Percentiles rank a stretch among this genome's conserved stretches.
Evolutionary conservation across 2,329 filamentous ascomycete species (phyloP).

Genomic region (Pseudocercospora macadamiae): DNA sequence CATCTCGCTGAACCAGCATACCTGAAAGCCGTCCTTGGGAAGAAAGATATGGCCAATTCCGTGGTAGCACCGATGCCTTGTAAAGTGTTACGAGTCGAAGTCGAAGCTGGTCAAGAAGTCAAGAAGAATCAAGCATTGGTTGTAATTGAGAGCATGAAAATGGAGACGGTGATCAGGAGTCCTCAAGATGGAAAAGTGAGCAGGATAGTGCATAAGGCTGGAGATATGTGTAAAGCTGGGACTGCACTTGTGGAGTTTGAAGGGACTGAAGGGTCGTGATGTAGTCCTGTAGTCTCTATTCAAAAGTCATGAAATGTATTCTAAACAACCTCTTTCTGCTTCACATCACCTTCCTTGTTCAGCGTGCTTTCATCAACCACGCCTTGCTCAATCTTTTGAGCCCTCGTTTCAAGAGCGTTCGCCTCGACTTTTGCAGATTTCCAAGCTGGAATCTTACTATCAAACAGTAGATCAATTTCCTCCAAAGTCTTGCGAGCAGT

Average conservation of each 20-base stretch:
- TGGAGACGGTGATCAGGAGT: constrained; percentile 59
- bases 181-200: constrained; percentile 52
- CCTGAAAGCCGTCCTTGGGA: constrained; percentile 84
- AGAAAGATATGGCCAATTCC: constrained; percentile 78
- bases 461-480: constrained; percentile 43
- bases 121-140: constrained; percentile 85
- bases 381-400: constrained; percentile 19
- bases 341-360: constrained; percentile 7
- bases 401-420: constrained; percentile 15
- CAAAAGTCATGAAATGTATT: too few species aligned
- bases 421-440: constrained; percentile 31
- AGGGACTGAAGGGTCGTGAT: constrained; percentile 21
- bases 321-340: constrained; percentile 13
- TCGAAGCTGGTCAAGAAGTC: constrained; percentile 77
- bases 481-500: constrained; percentile 43
- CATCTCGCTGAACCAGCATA: constrained; percentile 67
- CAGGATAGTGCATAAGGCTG: constrained; percentile 53
- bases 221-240: constrained; percentile 51
- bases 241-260: constrained; percentile 51
- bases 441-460: constrained; percentile 33
- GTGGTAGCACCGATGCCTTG: constrained; percentile 96
- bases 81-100: constrained; percentile 89
- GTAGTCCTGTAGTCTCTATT: background rate
- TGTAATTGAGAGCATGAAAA: constrained; percentile 63
- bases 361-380: background rate